These are phyloP conservation scores for Ascoidea rubescens DNA, from an alignment of 805 yeast genomes.

Conservation along the genomic window DNA sequence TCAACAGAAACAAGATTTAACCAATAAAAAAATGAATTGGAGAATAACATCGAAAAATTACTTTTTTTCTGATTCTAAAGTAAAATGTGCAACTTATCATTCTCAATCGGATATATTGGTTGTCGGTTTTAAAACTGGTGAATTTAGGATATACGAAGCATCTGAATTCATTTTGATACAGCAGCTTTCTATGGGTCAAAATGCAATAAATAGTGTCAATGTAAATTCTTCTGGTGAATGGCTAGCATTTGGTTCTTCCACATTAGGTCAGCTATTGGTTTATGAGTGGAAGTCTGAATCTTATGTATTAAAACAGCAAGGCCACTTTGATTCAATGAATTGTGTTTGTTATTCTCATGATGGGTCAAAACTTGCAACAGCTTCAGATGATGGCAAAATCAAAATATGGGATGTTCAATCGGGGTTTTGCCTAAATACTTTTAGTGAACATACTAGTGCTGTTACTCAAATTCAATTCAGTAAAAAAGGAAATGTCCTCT, in stretches of 20 bases:
- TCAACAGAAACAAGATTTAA: slow-evolving; percentile 12
- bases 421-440: slow-evolving; percentile 87
- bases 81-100: slow-evolving; percentile 78
- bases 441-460: slow-evolving; percentile 72
- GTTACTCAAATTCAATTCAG: slow-evolving; percentile 85
- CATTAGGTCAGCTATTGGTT: slow-evolving; percentile 84
- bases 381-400: slow-evolving; percentile 92
- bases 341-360: slow-evolving; percentile 84
- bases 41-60: slow-evolving; percentile 66
- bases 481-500: slow-evolving; percentile 78
- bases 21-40: slow-evolving; percentile 47
- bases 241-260: slow-evolving; percentile 89
- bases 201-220: slow-evolving; percentile 69
- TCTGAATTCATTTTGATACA: slow-evolving; percentile 73
- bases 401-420: slow-evolving; percentile 92
- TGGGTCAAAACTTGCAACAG: slow-evolving; percentile 84
- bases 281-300: slow-evolving; percentile 99
- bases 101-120: slow-evolving; percentile 55
- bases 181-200: slow-evolving; percentile 83
- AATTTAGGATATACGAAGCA: slow-evolving; percentile 79
- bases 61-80: slow-evolving; percentile 48
- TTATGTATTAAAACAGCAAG: slow-evolving; percentile 89
- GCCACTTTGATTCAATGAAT: slow-evolving; percentile 87
- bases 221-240: slow-evolving; percentile 86
- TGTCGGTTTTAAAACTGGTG: slow-evolving; percentile 83